phyloP scores from a whole-genome alignment of 192 early-diverging fungal genomes.

The Linnemannia zychae region DNA sequence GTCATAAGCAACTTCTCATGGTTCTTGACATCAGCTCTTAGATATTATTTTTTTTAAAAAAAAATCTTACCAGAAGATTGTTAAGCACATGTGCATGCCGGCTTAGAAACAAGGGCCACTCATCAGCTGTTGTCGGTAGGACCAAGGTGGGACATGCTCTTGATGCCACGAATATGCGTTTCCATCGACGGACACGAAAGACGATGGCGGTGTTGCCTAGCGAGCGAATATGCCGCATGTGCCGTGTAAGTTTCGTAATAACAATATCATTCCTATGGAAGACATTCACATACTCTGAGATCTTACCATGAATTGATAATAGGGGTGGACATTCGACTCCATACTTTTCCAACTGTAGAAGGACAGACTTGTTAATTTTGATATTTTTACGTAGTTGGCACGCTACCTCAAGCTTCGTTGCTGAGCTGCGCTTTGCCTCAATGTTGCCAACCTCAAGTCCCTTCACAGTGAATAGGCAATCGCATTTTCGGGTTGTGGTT shows the following conservation, averaged over 20 bases:
- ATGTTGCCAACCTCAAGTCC: slow-evolving; percentile 41
- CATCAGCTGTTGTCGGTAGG: slow-evolving; percentile 19
- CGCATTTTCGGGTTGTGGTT: slow-evolving; percentile 27
- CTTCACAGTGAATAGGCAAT: slow-evolving; percentile 31
- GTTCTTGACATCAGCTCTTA: background rate
- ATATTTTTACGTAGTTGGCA: slow-evolving; percentile 29
- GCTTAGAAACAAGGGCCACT: slow-evolving; percentile 15
- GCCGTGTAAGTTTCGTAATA: slow-evolving; percentile 10
- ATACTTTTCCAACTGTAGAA: slow-evolving; percentile 33
- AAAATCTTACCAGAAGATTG: slow-evolving; percentile 21
- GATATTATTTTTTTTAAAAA: background rate
- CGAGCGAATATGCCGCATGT: background rate
- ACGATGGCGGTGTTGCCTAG: slow-evolving; percentile 23
- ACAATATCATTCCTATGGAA: background rate
- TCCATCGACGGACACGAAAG: slow-evolving; percentile 15
- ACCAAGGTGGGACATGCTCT: slow-evolving; percentile 14
- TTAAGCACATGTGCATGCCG: slow-evolving; percentile 11
- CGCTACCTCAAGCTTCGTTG: slow-evolving; percentile 21
- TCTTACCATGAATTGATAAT: slow-evolving; percentile 29
- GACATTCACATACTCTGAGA: slow-evolving; percentile 7
- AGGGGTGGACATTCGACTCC: slow-evolving; percentile 29
- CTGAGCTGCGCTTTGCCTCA: slow-evolving; percentile 17
- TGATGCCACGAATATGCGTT: slow-evolving; percentile 21
- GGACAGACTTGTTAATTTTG: slow-evolving; percentile 33
- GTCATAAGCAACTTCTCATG: background rate